Percentiles rank a stretch among this genome's conserved stretches.
These are phyloP conservation scores for Flaveria ramosissima DNA, from an alignment of 129 eudicot species.

Conservation along the genomic window DNA sequence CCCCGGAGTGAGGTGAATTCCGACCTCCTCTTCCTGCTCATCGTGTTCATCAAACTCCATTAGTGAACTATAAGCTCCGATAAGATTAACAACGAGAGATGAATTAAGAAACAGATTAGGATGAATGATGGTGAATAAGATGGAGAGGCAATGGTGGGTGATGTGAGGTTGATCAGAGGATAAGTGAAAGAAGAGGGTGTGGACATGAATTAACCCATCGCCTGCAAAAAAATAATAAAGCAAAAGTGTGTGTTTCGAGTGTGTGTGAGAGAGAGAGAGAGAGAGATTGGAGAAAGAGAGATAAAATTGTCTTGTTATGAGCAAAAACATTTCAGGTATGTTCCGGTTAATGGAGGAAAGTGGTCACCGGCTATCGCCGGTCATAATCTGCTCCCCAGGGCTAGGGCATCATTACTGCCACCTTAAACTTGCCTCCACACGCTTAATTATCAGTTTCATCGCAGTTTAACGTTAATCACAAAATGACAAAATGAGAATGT, in stretches of 20 bases:
- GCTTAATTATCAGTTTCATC: neutral
- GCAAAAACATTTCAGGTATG: constrained; percentile 41
- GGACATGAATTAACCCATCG: constrained; percentile 65
- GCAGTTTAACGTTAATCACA: neutral
- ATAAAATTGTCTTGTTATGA: constrained; percentile 41
- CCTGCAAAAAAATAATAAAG: constrained; percentile 43
- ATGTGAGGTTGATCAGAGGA: constrained; percentile 44
- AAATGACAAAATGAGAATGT: neutral
- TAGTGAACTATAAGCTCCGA: no score
- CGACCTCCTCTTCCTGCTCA: constrained; percentile 60
- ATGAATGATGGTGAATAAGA: no score
- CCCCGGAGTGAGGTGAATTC: constrained; percentile 36
- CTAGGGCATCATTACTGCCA: constrained; percentile 36
- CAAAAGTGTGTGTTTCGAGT: constrained; percentile 26
- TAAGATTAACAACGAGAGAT: neutral
- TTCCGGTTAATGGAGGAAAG: constrained; percentile 41
- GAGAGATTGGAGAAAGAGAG: neutral
- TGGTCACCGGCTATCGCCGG: constrained; percentile 34
- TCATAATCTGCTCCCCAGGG: constrained; percentile 39
- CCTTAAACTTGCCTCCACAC: neutral
- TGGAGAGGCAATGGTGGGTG: constrained; percentile 22
- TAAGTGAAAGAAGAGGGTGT: constrained; percentile 67
- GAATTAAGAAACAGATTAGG: neutral
- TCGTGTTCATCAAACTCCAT: constrained; percentile 77
- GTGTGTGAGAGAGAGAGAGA: constrained; percentile 27